phyloP scores from a whole-genome alignment of 768 basidiomycete species.

The Favolaschia claudopus region DNA sequence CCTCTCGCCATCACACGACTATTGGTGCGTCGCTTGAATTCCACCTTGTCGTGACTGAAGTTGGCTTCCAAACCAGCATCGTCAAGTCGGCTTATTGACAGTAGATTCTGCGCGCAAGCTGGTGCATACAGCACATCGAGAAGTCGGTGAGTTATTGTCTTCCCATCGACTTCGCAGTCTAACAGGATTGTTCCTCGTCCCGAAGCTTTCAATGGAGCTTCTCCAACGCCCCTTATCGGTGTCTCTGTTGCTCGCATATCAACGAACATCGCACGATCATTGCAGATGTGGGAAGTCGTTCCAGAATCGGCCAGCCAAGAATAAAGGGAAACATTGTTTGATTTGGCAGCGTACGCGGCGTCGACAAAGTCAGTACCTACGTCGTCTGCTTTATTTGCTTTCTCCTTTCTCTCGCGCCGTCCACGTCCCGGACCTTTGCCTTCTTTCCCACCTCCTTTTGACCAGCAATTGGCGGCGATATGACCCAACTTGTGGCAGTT shows the following conservation, averaged over 20 bases:
- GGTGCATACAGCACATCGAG: conserved; percentile 8
- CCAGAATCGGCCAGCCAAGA: conserved; percentile 17
- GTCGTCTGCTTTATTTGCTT: conserved; percentile 25
- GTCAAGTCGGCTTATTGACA: conserved; percentile 14
- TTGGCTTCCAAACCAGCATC: conserved; percentile 14
- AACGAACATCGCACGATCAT: neutral
- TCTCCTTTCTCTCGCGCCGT: conserved; percentile 16
- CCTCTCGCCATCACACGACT: neutral
- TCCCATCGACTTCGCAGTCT: conserved; percentile 13
- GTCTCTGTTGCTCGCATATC: neutral
- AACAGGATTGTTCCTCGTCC: conserved; percentile 20
- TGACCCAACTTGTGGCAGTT: conserved; percentile 40
- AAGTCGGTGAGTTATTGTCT: conserved; percentile 5
- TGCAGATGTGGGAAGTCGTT: conserved; percentile 20
- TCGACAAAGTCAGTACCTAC: conserved; percentile 11
- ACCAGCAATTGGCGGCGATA: conserved; percentile 32
- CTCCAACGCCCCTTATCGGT: conserved; percentile 4
- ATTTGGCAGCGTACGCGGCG: conserved; percentile 11
- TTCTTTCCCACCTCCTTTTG: conserved; percentile 28
- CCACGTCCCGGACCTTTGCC: conserved; percentile 25
- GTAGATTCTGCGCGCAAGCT: neutral
- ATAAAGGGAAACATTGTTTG: neutral
- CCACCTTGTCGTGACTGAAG: conserved; percentile 3
- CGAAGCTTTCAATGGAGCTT: conserved; percentile 1
- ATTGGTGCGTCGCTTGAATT: conserved; percentile 8